Conservation (phyloP, 78 protist species). For the Guillardia theta region DNA sequence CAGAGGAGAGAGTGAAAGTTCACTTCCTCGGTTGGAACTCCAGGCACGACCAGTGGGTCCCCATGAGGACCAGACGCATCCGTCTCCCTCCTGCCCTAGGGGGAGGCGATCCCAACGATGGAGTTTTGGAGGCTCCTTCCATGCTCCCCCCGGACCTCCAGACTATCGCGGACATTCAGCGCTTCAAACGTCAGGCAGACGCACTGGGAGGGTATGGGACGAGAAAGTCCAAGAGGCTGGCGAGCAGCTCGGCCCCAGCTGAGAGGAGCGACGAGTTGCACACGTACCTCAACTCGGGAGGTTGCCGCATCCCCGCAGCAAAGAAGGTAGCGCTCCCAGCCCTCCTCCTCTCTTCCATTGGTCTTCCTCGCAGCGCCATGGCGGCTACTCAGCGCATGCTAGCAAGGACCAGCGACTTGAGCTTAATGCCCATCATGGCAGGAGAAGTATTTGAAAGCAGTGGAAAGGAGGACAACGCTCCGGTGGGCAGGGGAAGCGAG, state of each 20-base stretch:
- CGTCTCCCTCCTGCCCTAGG: not conserved
- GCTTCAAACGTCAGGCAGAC: not conserved
- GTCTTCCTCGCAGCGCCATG: not conserved
- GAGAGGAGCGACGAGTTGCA: no score
- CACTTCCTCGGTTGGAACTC: not conserved
- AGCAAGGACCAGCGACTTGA: no score
- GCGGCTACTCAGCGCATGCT: no score
- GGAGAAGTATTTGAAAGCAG: no score
- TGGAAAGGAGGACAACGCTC: no score
- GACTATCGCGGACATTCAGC: not conserved
- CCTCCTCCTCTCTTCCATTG: not conserved
- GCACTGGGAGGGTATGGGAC: not conserved
- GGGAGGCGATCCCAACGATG: no score
- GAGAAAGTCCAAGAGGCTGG: not conserved
- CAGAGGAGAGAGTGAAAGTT: not conserved
- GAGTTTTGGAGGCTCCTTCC: not conserved
- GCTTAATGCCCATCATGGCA: no score
- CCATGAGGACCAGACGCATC: not conserved
- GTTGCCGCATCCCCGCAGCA: not conserved
- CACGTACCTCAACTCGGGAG: not conserved
- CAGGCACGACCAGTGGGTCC: not conserved
- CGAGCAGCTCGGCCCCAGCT: no score
- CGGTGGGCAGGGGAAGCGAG: no score
- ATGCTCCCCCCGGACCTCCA: not conserved
- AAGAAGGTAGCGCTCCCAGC: not conserved